Conservation (phyloP, 2,329 filamentous ascomycete genomes). For the Diplodia mutila region DNA sequence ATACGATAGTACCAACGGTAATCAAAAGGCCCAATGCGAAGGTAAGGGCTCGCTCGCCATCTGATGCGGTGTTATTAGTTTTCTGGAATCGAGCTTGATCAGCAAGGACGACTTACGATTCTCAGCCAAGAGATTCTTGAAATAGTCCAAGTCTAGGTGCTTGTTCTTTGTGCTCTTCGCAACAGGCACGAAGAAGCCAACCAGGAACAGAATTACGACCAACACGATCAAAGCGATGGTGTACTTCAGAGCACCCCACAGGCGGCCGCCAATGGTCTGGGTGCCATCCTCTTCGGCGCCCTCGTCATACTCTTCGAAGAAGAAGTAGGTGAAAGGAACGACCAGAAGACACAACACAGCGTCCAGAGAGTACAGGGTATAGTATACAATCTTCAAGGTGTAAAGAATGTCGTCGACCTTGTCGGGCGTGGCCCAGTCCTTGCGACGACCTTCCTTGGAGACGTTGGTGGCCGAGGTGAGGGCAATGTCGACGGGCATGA, state of each 20-base stretch:
- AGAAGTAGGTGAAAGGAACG: slow-evolving; percentile 96
- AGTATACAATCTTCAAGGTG: slow-evolving; percentile 88
- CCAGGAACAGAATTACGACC: slow-evolving; percentile 79
- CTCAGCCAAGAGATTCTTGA: slow-evolving; percentile 79
- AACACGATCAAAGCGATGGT: slow-evolving; percentile 82
- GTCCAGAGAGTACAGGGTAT: slow-evolving; percentile 88
- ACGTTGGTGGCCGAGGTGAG: slow-evolving; percentile 87
- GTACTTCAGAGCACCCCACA: slow-evolving; percentile 89
- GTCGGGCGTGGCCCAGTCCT: slow-evolving; percentile 89
- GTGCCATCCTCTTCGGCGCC: slow-evolving; percentile 79
- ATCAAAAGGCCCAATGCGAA: slow-evolving; percentile 90
- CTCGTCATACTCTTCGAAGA: slow-evolving; percentile 96
- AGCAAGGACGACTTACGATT: slow-evolving; percentile 63
- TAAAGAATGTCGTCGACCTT: slow-evolving; percentile 76
- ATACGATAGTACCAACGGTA: slow-evolving; percentile 82
- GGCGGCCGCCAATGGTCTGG: slow-evolving; percentile 69
- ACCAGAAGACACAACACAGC: slow-evolving; percentile 85
- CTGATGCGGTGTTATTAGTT: slow-evolving; percentile 40
- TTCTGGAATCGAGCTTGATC: too few relatives aligned
- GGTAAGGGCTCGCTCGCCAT: slow-evolving; percentile 88
- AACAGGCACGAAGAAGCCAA: slow-evolving; percentile 92
- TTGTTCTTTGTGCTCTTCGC: slow-evolving; percentile 65
- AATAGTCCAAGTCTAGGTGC: slow-evolving; percentile 85
- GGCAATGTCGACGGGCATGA: slow-evolving; percentile 93
- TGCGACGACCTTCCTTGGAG: slow-evolving; percentile 76